Evolutionary conservation across 441 rosid species (phyloP).

Genomic region (Heliophila coronopifolia): DNA sequence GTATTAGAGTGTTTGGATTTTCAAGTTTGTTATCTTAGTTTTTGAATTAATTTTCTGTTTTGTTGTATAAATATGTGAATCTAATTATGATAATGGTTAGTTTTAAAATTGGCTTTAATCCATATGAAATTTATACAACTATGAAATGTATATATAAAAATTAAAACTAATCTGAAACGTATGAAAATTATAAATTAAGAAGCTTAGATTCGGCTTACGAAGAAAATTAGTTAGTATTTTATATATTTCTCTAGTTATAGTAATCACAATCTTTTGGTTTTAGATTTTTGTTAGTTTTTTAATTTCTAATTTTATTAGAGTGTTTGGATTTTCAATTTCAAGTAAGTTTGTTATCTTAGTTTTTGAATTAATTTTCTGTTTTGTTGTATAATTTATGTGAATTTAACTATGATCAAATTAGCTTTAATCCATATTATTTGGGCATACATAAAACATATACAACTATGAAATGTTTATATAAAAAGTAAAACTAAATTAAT

Average conservation of each 20-base stretch:
- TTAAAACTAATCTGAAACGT: conserved; percentile 7
- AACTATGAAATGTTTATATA: no score
- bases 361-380: not conserved
- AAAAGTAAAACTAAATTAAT: no score
- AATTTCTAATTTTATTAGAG: no score
- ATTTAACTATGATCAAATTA: conserved; percentile 4
- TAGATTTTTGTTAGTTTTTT: no score
- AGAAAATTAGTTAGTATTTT: no score
- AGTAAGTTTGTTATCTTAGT: not conserved
- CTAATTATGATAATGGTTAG: conserved; percentile 6
- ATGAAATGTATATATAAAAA: no score
- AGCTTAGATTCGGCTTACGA: conserved; percentile 18
- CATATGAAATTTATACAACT: no score
- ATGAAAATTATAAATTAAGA: not conserved
- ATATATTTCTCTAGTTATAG: not conserved
- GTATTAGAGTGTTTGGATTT: conserved; percentile 12
- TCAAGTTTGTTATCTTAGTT: not conserved
- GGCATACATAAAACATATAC: no score
- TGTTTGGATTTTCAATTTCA: conserved; percentile 9
- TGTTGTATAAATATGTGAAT: conserved; percentile 14
- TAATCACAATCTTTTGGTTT: no score
- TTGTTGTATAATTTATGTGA: conserved; percentile 12
- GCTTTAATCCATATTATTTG: conserved; percentile 2
- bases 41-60: not conserved
- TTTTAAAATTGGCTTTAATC: not conserved